phyloP scores from a whole-genome alignment of 768 basidiomycete species.

The Lactarius hatsudake region DNA sequence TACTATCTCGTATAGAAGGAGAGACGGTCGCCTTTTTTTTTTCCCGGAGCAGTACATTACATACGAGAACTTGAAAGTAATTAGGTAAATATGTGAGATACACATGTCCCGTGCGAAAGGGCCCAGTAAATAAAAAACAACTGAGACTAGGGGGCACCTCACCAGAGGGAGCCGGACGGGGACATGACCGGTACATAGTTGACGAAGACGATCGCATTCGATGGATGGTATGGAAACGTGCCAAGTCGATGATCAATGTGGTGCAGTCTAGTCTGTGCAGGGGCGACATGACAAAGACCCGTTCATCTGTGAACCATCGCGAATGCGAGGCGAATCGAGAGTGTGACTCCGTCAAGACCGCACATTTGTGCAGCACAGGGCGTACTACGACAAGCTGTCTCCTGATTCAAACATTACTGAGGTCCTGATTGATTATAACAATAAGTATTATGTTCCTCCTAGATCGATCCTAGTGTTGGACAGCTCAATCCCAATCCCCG shows the following conservation, averaged over 20 bases:
- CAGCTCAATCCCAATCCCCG: conserved; percentile 27
- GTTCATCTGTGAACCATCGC: not conserved
- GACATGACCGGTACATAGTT: too few relatives aligned
- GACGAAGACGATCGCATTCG: not conserved
- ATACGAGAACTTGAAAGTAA: too few relatives aligned
- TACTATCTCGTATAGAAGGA: not conserved
- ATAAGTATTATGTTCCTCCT: not conserved
- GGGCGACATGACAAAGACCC: not conserved
- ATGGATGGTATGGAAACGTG: not conserved
- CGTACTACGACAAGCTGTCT: not conserved
- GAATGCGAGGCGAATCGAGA: not conserved
- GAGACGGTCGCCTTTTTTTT: not conserved
- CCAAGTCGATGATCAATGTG: not conserved
- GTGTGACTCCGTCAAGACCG: not conserved
- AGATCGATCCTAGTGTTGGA: not conserved
- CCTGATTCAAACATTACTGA: not conserved
- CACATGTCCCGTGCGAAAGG: too few relatives aligned
- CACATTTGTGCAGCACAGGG: not conserved
- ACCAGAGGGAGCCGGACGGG: too few relatives aligned
- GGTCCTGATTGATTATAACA: not conserved
- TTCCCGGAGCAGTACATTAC: too few relatives aligned
- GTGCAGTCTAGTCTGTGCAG: too few relatives aligned
- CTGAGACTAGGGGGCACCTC: too few relatives aligned
- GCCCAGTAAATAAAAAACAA: too few relatives aligned
- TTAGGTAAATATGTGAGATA: too few relatives aligned